Conservation (phyloP, 1,284 basidiomycete species). For the Ceratobasidium sp. region DNA sequence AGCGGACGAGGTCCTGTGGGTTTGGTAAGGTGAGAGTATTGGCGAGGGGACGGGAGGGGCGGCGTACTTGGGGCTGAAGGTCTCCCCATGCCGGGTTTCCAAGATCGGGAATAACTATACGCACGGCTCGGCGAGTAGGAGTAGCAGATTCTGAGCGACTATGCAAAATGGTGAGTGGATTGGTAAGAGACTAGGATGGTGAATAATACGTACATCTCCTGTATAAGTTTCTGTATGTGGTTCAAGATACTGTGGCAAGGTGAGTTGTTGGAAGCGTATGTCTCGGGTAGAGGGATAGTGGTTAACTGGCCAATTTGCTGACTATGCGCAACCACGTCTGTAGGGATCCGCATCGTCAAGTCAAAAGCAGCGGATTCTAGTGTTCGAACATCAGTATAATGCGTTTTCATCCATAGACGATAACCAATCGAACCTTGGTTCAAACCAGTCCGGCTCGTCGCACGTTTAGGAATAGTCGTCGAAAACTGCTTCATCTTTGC, state of each 20-base stretch:
- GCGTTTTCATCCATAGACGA: neutral
- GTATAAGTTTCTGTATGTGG: conserved; percentile 19
- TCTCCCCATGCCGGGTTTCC: conserved; percentile 82
- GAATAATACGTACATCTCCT: conserved; percentile 31
- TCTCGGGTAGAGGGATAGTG: conserved; percentile 25
- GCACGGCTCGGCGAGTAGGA: conserved; percentile 57
- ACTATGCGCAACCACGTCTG: conserved; percentile 27
- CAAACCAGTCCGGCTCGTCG: conserved; percentile 52
- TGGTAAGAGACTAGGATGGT: neutral
- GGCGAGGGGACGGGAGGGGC: neutral
- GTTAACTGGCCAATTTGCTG: conserved; percentile 37
- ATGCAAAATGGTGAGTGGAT: neutral
- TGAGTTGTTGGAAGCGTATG: neutral
- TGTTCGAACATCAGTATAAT: conserved; percentile 56
- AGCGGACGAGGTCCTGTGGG: conserved; percentile 74
- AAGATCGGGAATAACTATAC: conserved; percentile 78
- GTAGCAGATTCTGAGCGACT: conserved; percentile 17
- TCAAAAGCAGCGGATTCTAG: conserved; percentile 28
- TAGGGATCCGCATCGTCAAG: conserved; percentile 30
- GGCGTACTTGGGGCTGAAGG: conserved; percentile 45
- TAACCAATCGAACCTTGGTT: conserved; percentile 26
- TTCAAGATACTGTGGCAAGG: conserved; percentile 21
- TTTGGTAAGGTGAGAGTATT: neutral
- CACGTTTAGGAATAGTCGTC: conserved; percentile 73
- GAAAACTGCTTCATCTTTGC: conserved; percentile 91